Evolutionary conservation across 306 rosid species (phyloP).

Genomic region (Purshia tridentata): DNA sequence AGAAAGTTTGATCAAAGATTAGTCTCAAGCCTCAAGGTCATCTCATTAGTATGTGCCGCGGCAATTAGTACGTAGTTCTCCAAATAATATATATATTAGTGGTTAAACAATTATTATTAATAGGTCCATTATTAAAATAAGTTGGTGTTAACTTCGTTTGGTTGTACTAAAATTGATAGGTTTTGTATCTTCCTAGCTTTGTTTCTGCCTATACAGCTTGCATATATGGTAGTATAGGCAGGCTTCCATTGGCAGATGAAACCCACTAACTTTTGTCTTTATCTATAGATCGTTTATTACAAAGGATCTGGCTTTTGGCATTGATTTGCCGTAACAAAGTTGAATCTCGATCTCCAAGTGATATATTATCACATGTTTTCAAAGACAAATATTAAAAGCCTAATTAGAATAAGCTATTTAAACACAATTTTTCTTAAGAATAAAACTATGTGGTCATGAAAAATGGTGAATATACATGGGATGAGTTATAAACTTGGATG

Average conservation of each 20-base stretch:
- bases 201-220: conserved; percentile 6
- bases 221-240: neutral
- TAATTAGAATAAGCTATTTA: no score
- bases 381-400: no score
- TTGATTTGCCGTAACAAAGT: neutral
- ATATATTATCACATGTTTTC: no score
- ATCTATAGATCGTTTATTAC: neutral
- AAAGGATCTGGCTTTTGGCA: neutral
- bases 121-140: neutral
- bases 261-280: neutral
- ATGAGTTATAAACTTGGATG: no score
- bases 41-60: conserved; percentile 10
- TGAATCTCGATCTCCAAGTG: neutral
- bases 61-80: neutral
- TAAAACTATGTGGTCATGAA: no score
- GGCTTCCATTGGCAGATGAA: neutral
- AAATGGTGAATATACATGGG: no score
- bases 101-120: neutral
- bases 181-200: conserved; percentile 2
- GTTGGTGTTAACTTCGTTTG: neutral
- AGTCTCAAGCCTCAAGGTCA: neutral
- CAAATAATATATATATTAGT: neutral
- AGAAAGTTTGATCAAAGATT: conserved; percentile 1
- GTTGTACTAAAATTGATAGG: neutral
- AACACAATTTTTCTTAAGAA: no score